phyloP scores from a whole-genome alignment of 257 asterid genomes.

The Gynochthodes officinalis region DNA sequence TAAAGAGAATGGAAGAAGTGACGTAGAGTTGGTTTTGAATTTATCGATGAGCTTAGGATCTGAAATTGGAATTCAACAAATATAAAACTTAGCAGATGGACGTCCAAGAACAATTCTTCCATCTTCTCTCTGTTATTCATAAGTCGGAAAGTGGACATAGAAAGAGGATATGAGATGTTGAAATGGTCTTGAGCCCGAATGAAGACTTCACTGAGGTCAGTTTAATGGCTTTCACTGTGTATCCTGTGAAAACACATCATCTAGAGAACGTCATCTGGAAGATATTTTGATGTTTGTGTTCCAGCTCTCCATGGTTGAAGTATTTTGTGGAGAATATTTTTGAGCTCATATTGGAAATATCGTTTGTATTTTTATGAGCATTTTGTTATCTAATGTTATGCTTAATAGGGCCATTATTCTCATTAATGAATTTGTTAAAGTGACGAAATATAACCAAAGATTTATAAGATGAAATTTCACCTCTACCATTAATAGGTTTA shows the following conservation, averaged over 20 bases:
- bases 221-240: not conserved
- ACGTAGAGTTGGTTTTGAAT: too few species aligned
- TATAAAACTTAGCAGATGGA: not conserved
- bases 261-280: too few species aligned
- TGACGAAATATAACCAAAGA: too few species aligned
- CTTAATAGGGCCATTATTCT: not conserved
- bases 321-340: not conserved
- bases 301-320: not conserved
- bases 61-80: not conserved
- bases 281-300: not conserved
- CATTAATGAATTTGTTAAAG: too few species aligned
- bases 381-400: too few species aligned
- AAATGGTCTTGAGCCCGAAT: not conserved
- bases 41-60: not conserved
- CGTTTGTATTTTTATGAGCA: not conserved
- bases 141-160: not conserved
- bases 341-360: not conserved
- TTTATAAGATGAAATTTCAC: too few species aligned
- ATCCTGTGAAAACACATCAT: not conserved
- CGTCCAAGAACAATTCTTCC: not conserved
- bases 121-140: too few species aligned
- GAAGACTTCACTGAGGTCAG: not conserved
- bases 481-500: too few species aligned
- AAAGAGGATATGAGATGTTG: not conserved
- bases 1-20: too few species aligned